Base-by-base conservation (phyloP, 2,329 filamentous ascomycete species). In the Botryotinia narcissicola region DNA sequence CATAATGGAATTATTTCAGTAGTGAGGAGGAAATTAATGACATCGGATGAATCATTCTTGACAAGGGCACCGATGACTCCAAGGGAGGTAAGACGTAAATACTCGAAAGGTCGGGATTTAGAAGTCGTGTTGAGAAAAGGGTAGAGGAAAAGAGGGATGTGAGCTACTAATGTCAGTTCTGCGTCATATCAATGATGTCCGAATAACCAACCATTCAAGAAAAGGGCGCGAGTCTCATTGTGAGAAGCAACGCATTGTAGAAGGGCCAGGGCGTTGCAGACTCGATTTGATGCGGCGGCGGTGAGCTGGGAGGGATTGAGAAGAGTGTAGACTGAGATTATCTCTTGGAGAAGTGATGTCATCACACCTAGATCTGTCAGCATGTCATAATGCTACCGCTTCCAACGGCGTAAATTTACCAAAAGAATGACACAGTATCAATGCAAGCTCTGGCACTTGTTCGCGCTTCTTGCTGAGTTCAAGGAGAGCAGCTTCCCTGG, bases 381-480 rank as follows among this genome's bases (percentile, higher is more conserved):
- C 68, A 75, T 71, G 70, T 54, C 44, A 61, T 68, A 3, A 32
- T 12, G n/a, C 32, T 72, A 48, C 16, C 16, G 42, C 22, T n/a
- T 69, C 54, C n/a, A 57, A 42, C 18, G 70, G 25, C 42, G 54
- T 32, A 69, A 69, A 83, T 90, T 77, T 89, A 97, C 95, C 96
- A 81, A 98, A 98, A 5, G 95, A 98, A 83, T 99, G 96, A 96
- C 96, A 99, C 75, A 99, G 86, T 75, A 99, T 97, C 79, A 99
- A 86, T 64, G 96, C 96, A 74, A 99, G 86, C 85, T 99, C 96
- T 0, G 96, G 95, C 25, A 99, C 96, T 83, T 98, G 96, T 84
- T 99, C 96, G 73, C 96, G 88, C 88, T 99, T 99, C 87, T 99
- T 99, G 85, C 95, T 98, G 70, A 99, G 87, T 83, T 99, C 96